Percentiles rank a stretch among this genome's conserved stretches.
phyloP scores from a whole-genome alignment of 441 rosid genomes.

The Pelargonium fulgidum region DNA sequence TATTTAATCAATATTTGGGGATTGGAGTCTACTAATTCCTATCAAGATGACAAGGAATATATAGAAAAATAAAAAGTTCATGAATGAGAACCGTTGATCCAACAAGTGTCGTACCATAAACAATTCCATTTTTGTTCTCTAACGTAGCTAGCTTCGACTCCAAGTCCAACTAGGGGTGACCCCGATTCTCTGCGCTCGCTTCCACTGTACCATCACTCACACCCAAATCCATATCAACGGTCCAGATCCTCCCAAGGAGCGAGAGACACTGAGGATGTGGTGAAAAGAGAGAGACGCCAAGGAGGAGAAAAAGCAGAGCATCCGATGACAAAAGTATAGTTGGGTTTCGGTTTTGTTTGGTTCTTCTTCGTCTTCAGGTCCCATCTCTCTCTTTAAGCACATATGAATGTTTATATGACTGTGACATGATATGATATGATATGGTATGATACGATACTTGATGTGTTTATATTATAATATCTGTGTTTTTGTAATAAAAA shows the following conservation, averaged over 20 bases:
- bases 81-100: not conserved
- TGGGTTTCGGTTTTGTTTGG: conserved; percentile 15
- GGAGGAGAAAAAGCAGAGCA: conserved; percentile 25
- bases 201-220: not conserved
- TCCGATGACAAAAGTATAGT: conserved; percentile 29
- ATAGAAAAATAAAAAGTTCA: too few species aligned
- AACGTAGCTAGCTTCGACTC: not conserved
- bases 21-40: not conserved
- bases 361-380: conserved; percentile 16
- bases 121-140: conserved; percentile 1
- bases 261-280: conserved; percentile 9
- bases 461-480: conserved; percentile 12
- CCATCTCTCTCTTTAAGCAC: too few species aligned
- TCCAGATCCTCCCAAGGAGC: not conserved
- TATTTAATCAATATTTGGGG: too few species aligned
- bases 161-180: not conserved
- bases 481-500: conserved; percentile 9
- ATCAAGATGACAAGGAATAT: not conserved
- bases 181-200: not conserved
- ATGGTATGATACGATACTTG: not conserved
- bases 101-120: not conserved
- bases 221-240: not conserved
- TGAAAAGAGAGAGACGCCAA: conserved; percentile 19
- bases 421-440: not conserved
- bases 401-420: not conserved